Conservation (phyloP, 306 rosid species). For the Begonia fuchsioides region DNA sequence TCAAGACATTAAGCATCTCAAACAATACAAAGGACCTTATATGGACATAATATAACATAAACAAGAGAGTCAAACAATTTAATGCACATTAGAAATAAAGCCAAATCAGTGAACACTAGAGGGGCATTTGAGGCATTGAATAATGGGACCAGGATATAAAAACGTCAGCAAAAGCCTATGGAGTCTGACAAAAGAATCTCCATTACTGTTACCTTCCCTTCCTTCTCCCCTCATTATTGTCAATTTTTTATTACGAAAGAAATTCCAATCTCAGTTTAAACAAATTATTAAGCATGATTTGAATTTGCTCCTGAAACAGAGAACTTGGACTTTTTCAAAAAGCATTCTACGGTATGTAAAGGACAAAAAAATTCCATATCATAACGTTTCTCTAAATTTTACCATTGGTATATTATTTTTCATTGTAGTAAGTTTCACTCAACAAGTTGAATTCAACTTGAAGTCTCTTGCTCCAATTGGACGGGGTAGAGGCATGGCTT, state of each 20-base stretch:
- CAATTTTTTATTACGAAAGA: conserved; percentile 5
- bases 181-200: conserved; percentile 41
- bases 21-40: not conserved
- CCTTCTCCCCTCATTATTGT: conserved; percentile 9
- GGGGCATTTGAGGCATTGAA: conserved; percentile 26
- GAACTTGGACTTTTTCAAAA: conserved; percentile 38
- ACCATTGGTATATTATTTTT: conserved; percentile 9
- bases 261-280: conserved; percentile 39
- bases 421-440: conserved; percentile 14
- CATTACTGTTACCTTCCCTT: conserved; percentile 30
- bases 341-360: conserved; percentile 17
- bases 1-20: not conserved
- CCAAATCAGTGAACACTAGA: conserved; percentile 19
- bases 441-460: conserved; percentile 11
- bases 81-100: conserved; percentile 6
- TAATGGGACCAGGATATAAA: conserved; percentile 41
- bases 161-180: conserved; percentile 40
- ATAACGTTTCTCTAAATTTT: conserved; percentile 4
- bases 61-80: conserved; percentile 4
- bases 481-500: conserved; percentile 19
- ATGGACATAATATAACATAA: conserved; percentile 3
- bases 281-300: conserved; percentile 37
- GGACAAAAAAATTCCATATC: conserved; percentile 57
- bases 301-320: conserved; percentile 35
- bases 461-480: conserved; percentile 14